These are phyloP conservation scores for Debaryomycetaceae sp. DNA, from an alignment of 1,139 yeast species.

Conservation along the genomic window DNA sequence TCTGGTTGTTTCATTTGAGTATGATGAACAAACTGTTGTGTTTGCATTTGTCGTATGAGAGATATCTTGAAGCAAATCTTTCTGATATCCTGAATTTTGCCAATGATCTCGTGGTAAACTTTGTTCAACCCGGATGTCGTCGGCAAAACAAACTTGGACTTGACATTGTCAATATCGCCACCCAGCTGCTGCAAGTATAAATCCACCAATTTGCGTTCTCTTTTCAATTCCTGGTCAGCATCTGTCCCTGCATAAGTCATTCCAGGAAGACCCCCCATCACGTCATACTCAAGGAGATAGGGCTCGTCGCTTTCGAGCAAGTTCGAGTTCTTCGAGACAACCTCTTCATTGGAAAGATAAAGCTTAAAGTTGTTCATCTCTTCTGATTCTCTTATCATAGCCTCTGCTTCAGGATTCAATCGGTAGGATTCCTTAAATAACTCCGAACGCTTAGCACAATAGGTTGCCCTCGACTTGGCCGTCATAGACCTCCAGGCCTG, in stretches of 20 bases:
- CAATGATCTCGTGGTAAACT: constrained; percentile 60
- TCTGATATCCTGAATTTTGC: constrained; percentile 81
- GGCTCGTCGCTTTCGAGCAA: constrained; percentile 60
- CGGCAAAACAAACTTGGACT: constrained; percentile 30
- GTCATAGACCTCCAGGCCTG: constrained; percentile 81
- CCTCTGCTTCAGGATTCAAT: constrained; percentile 64
- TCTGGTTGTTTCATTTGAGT: constrained; percentile 71
- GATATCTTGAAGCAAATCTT: constrained; percentile 86
- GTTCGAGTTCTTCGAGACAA: constrained; percentile 35
- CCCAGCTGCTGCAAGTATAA: constrained; percentile 26
- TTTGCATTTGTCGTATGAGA: constrained; percentile 86
- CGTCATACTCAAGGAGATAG: constrained; percentile 78
- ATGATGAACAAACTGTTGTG: constrained; percentile 71
- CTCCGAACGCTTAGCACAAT: constrained; percentile 65
- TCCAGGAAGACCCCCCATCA: constrained; percentile 75
- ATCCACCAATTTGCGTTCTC: constrained; percentile 49
- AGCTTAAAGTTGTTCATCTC: constrained; percentile 56
- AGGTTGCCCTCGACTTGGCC: constrained; percentile 72
- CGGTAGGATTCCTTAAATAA: constrained; percentile 55
- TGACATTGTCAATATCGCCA: constrained; percentile 23
- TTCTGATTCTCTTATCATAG: constrained; percentile 55
- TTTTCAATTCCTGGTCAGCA: constrained; percentile 39
- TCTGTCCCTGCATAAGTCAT: constrained; percentile 49
- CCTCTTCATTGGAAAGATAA: constrained; percentile 41
- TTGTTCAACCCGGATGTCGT: constrained; percentile 56